Percentiles rank a stretch among this genome's conserved stretches.
These are phyloP conservation scores for Metarhizium rileyi DNA, from an alignment of 2,329 filamentous ascomycete species.

Conservation along the genomic window DNA sequence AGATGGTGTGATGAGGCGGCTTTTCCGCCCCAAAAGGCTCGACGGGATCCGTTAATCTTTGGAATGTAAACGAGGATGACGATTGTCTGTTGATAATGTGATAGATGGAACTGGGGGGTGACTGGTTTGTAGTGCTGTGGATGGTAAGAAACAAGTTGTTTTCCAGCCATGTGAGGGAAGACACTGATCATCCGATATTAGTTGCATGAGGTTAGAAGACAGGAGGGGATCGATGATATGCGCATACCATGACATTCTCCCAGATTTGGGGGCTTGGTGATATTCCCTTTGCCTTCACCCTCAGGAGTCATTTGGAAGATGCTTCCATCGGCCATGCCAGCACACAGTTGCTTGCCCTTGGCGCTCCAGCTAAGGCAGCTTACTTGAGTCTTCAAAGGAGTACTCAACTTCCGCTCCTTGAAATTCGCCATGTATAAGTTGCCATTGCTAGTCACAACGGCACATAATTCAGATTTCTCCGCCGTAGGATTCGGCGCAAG, in stretches of 20 bases:
- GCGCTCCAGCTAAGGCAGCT: slow-evolving; percentile 86
- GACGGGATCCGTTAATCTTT: slow-evolving; percentile 66
- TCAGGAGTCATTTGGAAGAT: slow-evolving; percentile 76
- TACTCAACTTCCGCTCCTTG: slow-evolving; percentile 55
- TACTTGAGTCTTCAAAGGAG: slow-evolving; percentile 59
- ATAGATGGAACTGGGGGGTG: slow-evolving; percentile 57
- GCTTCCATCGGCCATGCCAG: slow-evolving; percentile 72
- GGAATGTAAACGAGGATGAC: slow-evolving; percentile 54
- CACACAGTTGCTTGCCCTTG: slow-evolving; percentile 85
- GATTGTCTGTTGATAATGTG: slow-evolving; percentile 65
- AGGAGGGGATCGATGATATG: not conserved
- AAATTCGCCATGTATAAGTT: slow-evolving; percentile 79
- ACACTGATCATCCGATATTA: slow-evolving; percentile 39
- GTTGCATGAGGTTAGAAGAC: slow-evolving; percentile 8
- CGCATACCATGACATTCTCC: slow-evolving; percentile 56
- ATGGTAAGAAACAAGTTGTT: slow-evolving; percentile 76
- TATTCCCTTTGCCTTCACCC: slow-evolving; percentile 64
- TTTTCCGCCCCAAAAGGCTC: slow-evolving; percentile 58
- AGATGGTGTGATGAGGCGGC: slow-evolving; percentile 65
- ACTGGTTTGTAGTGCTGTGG: slow-evolving; percentile 56
- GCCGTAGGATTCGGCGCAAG: slow-evolving; percentile 72
- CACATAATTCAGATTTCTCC: slow-evolving; percentile 65
- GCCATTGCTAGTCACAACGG: slow-evolving; percentile 69
- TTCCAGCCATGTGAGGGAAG: slow-evolving; percentile 78
- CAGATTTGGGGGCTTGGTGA: slow-evolving; percentile 66